phyloP scores from a whole-genome alignment of 352 stramenopile genomes.

The Thalassiosira exigua region DNA sequence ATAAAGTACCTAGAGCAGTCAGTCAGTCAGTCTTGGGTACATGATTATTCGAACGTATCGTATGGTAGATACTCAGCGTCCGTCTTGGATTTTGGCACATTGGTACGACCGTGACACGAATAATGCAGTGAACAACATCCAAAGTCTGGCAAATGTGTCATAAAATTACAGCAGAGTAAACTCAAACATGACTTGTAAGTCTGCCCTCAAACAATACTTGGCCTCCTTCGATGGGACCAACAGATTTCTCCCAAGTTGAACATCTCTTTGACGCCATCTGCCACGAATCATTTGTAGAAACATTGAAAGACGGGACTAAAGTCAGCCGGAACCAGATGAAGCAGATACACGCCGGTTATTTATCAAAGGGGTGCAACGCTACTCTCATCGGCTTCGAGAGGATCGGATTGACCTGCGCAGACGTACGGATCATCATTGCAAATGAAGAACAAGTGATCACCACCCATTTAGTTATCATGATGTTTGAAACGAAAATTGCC shows the following conservation, averaged over 20 bases:
- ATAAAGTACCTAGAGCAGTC: no score
- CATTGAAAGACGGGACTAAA: background rate
- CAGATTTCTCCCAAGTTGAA: constrained; percentile 11
- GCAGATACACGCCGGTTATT: background rate
- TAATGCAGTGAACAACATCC: no score
- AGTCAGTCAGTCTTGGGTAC: no score
- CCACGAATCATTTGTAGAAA: background rate
- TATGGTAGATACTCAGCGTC: no score
- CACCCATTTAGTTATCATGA: background rate
- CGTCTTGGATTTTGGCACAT: no score
- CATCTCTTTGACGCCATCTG: constrained; percentile 5
- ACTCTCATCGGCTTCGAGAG: background rate
- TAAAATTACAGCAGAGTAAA: no score
- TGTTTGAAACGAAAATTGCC: background rate
- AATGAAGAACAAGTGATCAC: background rate
- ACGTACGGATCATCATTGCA: background rate
- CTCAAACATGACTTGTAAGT: background rate
- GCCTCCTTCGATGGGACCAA: constrained; percentile 9
- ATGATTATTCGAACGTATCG: no score
- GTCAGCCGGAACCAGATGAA: background rate
- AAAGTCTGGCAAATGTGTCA: no score
- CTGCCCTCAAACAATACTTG: constrained; percentile 3
- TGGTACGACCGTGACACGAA: no score
- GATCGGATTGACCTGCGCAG: background rate
- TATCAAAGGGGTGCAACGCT: background rate